Conservation (phyloP, 2,329 filamentous ascomycete genomes). For the Colletotrichum navitas region DNA sequence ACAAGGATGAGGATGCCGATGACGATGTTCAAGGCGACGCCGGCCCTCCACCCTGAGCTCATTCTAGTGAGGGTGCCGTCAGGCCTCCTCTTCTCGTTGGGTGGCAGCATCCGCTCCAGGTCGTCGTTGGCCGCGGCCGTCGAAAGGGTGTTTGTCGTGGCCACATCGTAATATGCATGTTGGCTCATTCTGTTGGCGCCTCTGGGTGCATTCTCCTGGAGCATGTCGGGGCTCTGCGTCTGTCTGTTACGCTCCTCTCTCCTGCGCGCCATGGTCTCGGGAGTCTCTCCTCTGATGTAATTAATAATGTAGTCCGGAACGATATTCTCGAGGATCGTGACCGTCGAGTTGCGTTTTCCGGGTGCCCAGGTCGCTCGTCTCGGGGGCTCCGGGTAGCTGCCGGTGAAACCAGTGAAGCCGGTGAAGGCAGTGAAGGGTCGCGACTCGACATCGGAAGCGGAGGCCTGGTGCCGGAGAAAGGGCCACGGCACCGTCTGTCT, state of each 20-base stretch:
- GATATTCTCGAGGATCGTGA: constrained; percentile 51
- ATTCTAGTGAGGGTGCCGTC: constrained; percentile 46
- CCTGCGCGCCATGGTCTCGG: constrained; percentile 63
- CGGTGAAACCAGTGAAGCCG: constrained; percentile 40
- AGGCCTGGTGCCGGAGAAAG: constrained; percentile 40
- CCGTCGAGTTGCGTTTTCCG: constrained; percentile 40
- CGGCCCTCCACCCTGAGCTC: constrained; percentile 62
- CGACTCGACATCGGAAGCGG: constrained; percentile 37
- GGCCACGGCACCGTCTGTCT: constrained; percentile 44
- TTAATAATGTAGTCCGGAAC: constrained; percentile 69
- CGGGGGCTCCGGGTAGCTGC: constrained; percentile 29
- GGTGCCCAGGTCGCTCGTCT: constrained; percentile 42
- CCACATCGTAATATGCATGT: constrained; percentile 36
- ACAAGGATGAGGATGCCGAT: constrained; percentile 55
- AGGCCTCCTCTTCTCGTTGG: constrained; percentile 42
- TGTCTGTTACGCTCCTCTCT: constrained; percentile 52
- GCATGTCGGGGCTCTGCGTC: constrained; percentile 47
- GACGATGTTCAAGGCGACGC: constrained; percentile 59
- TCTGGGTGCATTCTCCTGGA: constrained; percentile 42
- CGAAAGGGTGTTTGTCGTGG: constrained; percentile 26
- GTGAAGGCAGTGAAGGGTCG: constrained; percentile 38
- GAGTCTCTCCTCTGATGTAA: constrained; percentile 68
- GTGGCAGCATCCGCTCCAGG: constrained; percentile 36
- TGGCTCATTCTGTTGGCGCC: neutral
- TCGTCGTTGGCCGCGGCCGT: constrained; percentile 35